Evolutionary conservation across 140 eudicot genomes (phyloP).

Genomic region (Oenanthe javanica): DNA sequence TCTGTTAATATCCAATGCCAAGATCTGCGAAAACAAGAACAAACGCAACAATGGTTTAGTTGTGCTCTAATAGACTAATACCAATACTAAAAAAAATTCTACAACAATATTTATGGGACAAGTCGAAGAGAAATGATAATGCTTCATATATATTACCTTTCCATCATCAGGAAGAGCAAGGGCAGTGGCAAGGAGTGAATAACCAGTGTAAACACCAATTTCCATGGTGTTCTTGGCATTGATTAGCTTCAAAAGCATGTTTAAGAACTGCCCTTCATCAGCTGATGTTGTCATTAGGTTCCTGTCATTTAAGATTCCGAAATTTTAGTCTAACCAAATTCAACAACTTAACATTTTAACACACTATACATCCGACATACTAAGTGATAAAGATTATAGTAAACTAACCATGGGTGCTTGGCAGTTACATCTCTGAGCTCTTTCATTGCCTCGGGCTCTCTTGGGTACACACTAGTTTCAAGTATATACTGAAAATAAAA

Average conservation of each 20-base stretch:
- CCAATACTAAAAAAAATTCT: too few relatives aligned
- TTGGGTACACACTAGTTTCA: slow-evolving; percentile 11
- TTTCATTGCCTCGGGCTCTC: slow-evolving; percentile 10
- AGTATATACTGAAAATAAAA: not conserved
- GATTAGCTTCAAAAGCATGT: slow-evolving; percentile 8
- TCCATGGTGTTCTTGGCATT: slow-evolving; percentile 8
- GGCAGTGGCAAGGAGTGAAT: slow-evolving; percentile 7
- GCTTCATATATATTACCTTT: not conserved
- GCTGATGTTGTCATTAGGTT: slow-evolving; percentile 9
- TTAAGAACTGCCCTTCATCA: slow-evolving; percentile 9
- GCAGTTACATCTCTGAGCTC: slow-evolving; percentile 10
- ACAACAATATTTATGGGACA: too few relatives aligned
- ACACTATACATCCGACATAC: not conserved
- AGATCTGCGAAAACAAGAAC: not conserved
- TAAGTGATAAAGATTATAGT: not conserved
- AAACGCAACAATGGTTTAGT: not conserved
- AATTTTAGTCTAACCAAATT: not conserved
- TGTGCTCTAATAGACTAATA: too few relatives aligned
- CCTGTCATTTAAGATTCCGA: not conserved
- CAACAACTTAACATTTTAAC: too few relatives aligned
- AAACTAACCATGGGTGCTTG: slow-evolving; percentile 9
- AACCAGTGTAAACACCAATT: slow-evolving; percentile 8
- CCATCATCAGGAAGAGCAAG: slow-evolving; percentile 10
- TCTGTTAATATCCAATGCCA: slow-evolving; percentile 1
- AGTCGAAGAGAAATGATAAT: too few relatives aligned